phyloP scores from a whole-genome alignment of 495 filamentous ascomycete species.

The Glutinoglossum americanum region DNA sequence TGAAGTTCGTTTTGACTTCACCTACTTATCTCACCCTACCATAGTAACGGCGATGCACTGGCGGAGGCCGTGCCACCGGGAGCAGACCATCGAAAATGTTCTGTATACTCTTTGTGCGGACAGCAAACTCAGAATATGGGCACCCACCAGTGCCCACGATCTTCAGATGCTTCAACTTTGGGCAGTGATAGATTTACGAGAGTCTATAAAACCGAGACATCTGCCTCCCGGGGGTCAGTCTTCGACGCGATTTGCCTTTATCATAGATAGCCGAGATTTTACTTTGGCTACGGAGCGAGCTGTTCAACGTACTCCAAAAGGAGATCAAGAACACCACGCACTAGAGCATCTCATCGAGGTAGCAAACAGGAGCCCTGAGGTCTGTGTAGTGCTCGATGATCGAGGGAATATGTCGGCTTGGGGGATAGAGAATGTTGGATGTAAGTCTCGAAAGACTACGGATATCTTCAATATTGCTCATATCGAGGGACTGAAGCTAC shows the following conservation, averaged over 20 bases:
- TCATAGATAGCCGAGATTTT: slow-evolving; percentile 71
- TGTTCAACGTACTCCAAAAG: slow-evolving; percentile 34
- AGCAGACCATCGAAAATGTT: slow-evolving; percentile 66
- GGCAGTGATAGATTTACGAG: slow-evolving; percentile 58
- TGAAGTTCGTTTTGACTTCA: slow-evolving; percentile 73
- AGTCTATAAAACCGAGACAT: slow-evolving; percentile 43
- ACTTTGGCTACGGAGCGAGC: slow-evolving; percentile 53
- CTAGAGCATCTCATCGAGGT: slow-evolving; percentile 73
- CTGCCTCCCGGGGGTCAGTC: slow-evolving; percentile 15
- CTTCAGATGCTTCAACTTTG: slow-evolving; percentile 54
- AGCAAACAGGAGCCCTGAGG: slow-evolving; percentile 65
- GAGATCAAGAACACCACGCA: slow-evolving; percentile 42
- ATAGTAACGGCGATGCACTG: slow-evolving; percentile 68
- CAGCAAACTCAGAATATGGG: slow-evolving; percentile 65
- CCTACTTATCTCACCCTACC: slow-evolving; percentile 68
- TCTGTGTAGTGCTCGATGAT: slow-evolving; percentile 70
- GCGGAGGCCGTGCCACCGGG: slow-evolving; percentile 51
- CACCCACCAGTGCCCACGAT: slow-evolving; percentile 49
- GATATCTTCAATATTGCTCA: slow-evolving; percentile 80
- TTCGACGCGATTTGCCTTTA: slow-evolving; percentile 47
- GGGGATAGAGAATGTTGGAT: slow-evolving; percentile 79
- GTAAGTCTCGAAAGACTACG: slow-evolving; percentile 40
- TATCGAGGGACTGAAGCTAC: slow-evolving; percentile 45
- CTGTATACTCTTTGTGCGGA: slow-evolving; percentile 90
- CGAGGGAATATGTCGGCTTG: slow-evolving; percentile 79